These are phyloP conservation scores for Phaseolus coccineus DNA, from an alignment of 331 rosid genomes.

Conservation along the genomic window DNA sequence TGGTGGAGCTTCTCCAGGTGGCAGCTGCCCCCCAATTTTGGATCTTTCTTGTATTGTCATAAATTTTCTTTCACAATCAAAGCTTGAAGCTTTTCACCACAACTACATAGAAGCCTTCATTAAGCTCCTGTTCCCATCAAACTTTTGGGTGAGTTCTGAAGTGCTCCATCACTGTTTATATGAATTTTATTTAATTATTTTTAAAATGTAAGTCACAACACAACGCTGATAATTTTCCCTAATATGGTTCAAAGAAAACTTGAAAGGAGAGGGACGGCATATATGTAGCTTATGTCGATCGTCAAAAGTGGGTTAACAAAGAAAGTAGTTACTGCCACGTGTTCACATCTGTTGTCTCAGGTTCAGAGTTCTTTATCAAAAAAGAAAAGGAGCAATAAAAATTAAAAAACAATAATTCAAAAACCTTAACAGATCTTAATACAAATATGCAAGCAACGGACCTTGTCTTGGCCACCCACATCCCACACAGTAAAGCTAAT, in stretches of 20 bases:
- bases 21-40: too few relatives aligned
- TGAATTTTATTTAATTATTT: neutral
- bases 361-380: neutral
- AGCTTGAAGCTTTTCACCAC: neutral
- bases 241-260: constrained; percentile 13
- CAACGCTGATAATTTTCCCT: constrained; percentile 37
- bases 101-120: neutral
- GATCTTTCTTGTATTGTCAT: neutral
- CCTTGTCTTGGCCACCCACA: constrained; percentile 56
- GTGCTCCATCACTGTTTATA: neutral
- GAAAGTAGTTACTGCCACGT: neutral
- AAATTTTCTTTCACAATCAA: neutral
- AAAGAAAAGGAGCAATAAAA: neutral
- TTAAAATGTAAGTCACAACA: constrained; percentile 2
- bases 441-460: constrained; percentile 31
- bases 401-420: neutral
- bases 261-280: constrained; percentile 45
- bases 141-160: neutral
- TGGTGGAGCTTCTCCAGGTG: neutral
- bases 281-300: constrained; percentile 51
- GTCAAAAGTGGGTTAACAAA: constrained; percentile 21
- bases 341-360: constrained; percentile 4
- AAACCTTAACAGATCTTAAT: neutral
- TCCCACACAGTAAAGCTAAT: constrained; percentile 55
- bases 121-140: neutral